A percentile compares a stretch with the other conserved stretches of the same genome.
phyloP scores from a whole-genome alignment of 768 basidiomycete genomes.

The Rhodocollybia butyracea region DNA sequence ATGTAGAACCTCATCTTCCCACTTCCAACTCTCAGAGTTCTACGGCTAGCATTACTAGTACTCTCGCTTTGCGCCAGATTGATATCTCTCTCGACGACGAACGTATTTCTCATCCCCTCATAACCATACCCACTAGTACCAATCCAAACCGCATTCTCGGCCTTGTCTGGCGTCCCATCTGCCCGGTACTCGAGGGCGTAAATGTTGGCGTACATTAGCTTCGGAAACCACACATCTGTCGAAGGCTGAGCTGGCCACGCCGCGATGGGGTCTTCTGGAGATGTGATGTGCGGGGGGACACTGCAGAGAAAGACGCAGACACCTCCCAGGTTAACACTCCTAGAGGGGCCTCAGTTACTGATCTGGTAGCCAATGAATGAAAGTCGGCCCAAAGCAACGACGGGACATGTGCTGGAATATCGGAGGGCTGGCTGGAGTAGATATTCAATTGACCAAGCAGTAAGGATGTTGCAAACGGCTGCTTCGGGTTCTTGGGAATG shows the following conservation, averaged over 20 bases:
- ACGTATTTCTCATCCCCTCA: slow-evolving; percentile 31
- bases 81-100: slow-evolving; percentile 29
- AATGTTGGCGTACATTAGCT: slow-evolving; percentile 65
- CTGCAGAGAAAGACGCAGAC: slow-evolving; percentile 42
- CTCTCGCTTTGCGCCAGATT: slow-evolving; percentile 15
- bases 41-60: too few species aligned
- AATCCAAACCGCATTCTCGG: slow-evolving; percentile 38
- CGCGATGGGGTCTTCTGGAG: slow-evolving; percentile 50
- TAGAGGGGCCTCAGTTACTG: slow-evolving; percentile 14
- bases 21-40: slow-evolving; percentile 16
- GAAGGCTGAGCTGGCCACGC: slow-evolving; percentile 52
- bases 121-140: slow-evolving; percentile 46
- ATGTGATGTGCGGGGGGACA: slow-evolving; percentile 26
- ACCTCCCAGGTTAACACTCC: slow-evolving; percentile 62
- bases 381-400: slow-evolving; percentile 55
- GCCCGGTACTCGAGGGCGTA: slow-evolving; percentile 36
- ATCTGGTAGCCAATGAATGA: slow-evolving; percentile 6
- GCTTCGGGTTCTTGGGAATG: slow-evolving; percentile 38
- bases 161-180: slow-evolving; percentile 15
- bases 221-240: slow-evolving; percentile 42
- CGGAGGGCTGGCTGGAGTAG: slow-evolving; percentile 33
- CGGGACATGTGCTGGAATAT: slow-evolving; percentile 28
- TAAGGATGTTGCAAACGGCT: slow-evolving; percentile 40
- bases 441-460: slow-evolving; percentile 62
- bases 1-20: slow-evolving; percentile 51